Evolutionary conservation across 176 grass and related monocot genomes (phyloP), one percentile per base, ranked within the genome.

Genomic region (Cenchrus americanus): DNA sequence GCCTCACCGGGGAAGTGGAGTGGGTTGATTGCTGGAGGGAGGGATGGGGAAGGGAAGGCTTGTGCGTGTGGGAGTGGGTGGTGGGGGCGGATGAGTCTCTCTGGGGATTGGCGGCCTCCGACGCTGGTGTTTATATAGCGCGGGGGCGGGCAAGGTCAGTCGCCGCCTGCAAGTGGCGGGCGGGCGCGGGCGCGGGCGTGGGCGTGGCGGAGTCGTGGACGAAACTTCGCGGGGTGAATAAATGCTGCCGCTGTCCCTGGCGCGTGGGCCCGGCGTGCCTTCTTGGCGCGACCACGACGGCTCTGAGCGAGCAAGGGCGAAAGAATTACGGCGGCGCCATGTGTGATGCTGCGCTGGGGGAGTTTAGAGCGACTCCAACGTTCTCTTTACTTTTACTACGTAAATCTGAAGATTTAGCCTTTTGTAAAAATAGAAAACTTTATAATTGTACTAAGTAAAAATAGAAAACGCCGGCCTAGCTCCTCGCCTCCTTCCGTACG

Each of bases 1-100:
- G 59, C 85, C 96, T 98, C 96, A 88, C 96, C 80, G 74, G 67
- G 60, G 84, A 53, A 67, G 73, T 83, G 79, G 79, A 54, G 19
- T 76, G 82, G 77, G 83, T 63, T 43, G 61, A 82, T 23, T 47
- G 68, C 68, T 48, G 66, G 71, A n/a, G 23, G 69, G 7, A 71
- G 26, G n/a, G 37, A 15, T 37, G 72, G 6, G 72, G 88, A n/a
- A 26, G 77, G 76, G 60, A 63, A 49, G 22, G 77, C 62, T 52
- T 71, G 85, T 13, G 81, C 8, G 76, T 27, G 62, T 26, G 80
- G 19, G 86, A 14, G 22, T 19, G 73, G 66, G n/a, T 54, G 80
- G 61, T 76, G 54, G 78, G 27, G 82, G 70, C 65, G 72, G 73
- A 57, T 75, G 88, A 66, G 74, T 68, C 84, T 73, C 88, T 90